phyloP scores from a whole-genome alignment of 495 filamentous ascomycete species.

The Rusavskia elegans region DNA sequence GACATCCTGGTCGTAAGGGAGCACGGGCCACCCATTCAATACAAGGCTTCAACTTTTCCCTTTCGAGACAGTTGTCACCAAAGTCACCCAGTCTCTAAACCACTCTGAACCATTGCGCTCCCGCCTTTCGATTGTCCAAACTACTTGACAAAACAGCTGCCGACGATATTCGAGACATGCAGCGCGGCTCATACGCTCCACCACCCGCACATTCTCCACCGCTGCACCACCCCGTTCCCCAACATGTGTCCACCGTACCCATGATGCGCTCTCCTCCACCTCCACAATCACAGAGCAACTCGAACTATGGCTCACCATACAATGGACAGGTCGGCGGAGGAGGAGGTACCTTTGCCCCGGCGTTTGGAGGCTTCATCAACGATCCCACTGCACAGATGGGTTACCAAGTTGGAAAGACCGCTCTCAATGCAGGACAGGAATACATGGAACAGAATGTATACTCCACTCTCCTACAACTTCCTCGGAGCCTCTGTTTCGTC shows the following conservation, averaged over 20 bases:
- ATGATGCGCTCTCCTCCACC: constrained; percentile 94
- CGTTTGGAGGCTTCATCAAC: constrained; percentile 78
- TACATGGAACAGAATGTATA: constrained; percentile 83
- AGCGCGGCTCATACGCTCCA: constrained; percentile 61
- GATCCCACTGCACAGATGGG: constrained; percentile 96
- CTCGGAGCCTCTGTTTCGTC: not conserved
- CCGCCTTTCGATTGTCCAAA: too few species aligned
- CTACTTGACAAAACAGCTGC: not conserved
- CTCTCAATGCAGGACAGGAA: constrained; percentile 75
- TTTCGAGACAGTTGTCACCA: not conserved
- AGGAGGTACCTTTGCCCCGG: constrained; percentile 46
- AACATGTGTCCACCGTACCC: constrained; percentile 97
- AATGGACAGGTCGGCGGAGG: constrained; percentile 17
- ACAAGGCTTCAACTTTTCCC: not conserved
- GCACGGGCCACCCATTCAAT: not conserved
- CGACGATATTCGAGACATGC: constrained; percentile 37
- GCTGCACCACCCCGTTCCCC: constrained; percentile 93
- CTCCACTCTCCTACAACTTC: not conserved
- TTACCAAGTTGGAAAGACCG: constrained; percentile 83
- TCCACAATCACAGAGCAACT: constrained; percentile 56
- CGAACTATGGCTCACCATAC: constrained; percentile 50
- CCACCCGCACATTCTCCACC: constrained; percentile 77
- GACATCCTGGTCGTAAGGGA: too few species aligned
- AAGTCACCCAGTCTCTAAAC: not conserved
- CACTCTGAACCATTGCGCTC: too few species aligned